These are phyloP conservation scores for Fusarium graminum DNA, from an alignment of 2,329 filamentous ascomycete genomes.

Conservation along the genomic window DNA sequence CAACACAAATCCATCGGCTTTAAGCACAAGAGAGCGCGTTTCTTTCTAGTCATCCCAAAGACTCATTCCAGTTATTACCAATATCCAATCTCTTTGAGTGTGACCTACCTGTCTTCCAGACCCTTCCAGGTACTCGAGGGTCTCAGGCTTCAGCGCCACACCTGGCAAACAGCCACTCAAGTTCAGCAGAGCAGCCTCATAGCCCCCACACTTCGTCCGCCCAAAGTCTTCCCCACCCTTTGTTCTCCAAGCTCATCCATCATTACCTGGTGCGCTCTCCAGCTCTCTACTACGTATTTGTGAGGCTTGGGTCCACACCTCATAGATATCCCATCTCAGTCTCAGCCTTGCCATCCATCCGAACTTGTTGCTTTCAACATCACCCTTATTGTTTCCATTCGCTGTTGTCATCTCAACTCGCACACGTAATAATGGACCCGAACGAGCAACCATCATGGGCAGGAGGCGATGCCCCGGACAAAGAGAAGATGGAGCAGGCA, in stretches of 20 bases:
- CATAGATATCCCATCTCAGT: slow-evolving; percentile 28
- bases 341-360: slow-evolving; percentile 38
- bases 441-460: slow-evolving; percentile 58
- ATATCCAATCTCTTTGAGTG: neutral
- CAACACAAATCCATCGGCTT: neutral
- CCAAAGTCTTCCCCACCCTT: slow-evolving; percentile 33
- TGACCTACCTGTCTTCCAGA: slow-evolving; percentile 25
- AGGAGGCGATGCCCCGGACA: slow-evolving; percentile 66
- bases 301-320: slow-evolving; percentile 43
- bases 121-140: slow-evolving; percentile 19
- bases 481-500: slow-evolving; percentile 71
- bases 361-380: slow-evolving; percentile 15
- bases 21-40: neutral
- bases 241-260: slow-evolving; percentile 35
- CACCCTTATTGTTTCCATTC: slow-evolving; percentile 11
- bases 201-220: slow-evolving; percentile 43
- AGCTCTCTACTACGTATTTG: slow-evolving; percentile 25
- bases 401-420: neutral
- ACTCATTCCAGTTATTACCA: slow-evolving; percentile 6
- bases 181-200: slow-evolving; percentile 39
- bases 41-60: neutral
- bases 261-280: neutral
- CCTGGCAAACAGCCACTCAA: slow-evolving; percentile 37
- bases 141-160: slow-evolving; percentile 38
- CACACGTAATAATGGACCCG: slow-evolving; percentile 58